Evolutionary conservation across 768 basidiomycete species (phyloP).

Genomic region (Gloeophyllum trabeum): DNA sequence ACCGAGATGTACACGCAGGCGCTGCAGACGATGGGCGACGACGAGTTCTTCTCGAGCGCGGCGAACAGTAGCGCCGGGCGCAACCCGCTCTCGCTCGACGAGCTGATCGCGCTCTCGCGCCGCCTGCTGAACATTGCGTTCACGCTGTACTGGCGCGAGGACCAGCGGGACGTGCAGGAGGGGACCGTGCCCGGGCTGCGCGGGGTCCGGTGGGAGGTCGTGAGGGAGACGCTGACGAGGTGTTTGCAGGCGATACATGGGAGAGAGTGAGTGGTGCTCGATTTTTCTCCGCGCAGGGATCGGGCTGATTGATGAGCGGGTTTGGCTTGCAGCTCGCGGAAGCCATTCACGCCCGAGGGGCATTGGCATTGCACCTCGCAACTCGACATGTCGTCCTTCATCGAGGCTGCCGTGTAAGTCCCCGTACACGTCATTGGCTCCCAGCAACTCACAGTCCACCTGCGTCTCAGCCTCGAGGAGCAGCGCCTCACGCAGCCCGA

Average conservation of each 20-base stretch:
- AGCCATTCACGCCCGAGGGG: slow-evolving; percentile 69
- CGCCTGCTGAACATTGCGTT: slow-evolving; percentile 81
- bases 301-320: slow-evolving; percentile 3
- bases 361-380: slow-evolving; percentile 73
- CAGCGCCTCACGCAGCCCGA: slow-evolving; percentile 28
- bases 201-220: slow-evolving; percentile 47
- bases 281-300: neutral
- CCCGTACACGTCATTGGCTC: neutral
- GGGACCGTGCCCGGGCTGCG: slow-evolving; percentile 29
- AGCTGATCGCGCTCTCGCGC: slow-evolving; percentile 64
- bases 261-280: slow-evolving; percentile 61
- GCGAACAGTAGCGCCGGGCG: slow-evolving; percentile 22
- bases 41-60: slow-evolving; percentile 75
- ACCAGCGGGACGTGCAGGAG: slow-evolving; percentile 28
- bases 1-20: slow-evolving; percentile 75
- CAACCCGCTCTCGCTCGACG: slow-evolving; percentile 77
- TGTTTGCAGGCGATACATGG: slow-evolving; percentile 79
- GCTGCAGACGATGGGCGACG: slow-evolving; percentile 88
- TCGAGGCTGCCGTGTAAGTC: slow-evolving; percentile 77
- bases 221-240: slow-evolving; percentile 64
- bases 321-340: slow-evolving; percentile 49
- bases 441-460: neutral
- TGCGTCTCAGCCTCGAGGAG: slow-evolving; percentile 49
- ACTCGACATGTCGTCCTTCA: slow-evolving; percentile 58
- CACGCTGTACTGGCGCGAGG: slow-evolving; percentile 57